Conservation (phyloP, 768 basidiomycete species). For the Amyloporia xantha region DNA sequence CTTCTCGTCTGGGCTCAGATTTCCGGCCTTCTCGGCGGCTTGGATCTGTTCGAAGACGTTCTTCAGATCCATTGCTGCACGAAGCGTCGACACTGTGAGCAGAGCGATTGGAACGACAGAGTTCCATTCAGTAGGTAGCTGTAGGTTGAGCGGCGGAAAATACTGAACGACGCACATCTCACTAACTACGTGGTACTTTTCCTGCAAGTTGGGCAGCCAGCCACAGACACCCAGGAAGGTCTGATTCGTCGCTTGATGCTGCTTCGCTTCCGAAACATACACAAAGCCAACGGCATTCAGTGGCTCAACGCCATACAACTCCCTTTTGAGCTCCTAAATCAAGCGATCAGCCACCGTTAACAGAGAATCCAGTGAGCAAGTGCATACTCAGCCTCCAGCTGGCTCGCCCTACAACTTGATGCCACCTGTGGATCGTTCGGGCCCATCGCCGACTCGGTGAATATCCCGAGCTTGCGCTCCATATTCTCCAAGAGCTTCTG, state of each 20-base stretch:
- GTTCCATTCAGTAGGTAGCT: slow-evolving; percentile 82
- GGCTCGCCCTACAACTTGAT: slow-evolving; percentile 65
- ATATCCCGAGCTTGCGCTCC: slow-evolving; percentile 78
- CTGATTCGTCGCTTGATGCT: slow-evolving; percentile 68
- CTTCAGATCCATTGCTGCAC: too few species aligned
- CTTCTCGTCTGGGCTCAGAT: slow-evolving; percentile 70
- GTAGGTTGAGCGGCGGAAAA: slow-evolving; percentile 35
- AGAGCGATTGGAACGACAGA: slow-evolving; percentile 88
- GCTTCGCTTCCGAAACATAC: slow-evolving; percentile 77
- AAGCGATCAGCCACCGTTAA: too few species aligned
- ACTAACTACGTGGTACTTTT: slow-evolving; percentile 89
- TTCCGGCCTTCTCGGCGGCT: slow-evolving; percentile 82
- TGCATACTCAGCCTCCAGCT: slow-evolving; percentile 75
- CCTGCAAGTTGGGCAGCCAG: too few species aligned
- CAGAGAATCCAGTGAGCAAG: too few species aligned
- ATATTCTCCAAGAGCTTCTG: slow-evolving; percentile 72
- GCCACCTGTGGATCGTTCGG: slow-evolving; percentile 65
- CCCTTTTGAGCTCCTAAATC: too few species aligned
- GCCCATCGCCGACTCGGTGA: slow-evolving; percentile 74
- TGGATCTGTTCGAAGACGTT: too few species aligned
- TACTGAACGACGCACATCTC: slow-evolving; percentile 59
- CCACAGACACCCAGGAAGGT: too few species aligned
- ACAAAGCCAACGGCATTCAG: slow-evolving; percentile 84
- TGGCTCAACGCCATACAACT: slow-evolving; percentile 84
- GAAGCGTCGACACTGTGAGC: too few species aligned